Evolutionary conservation across 176 grass and related monocot genomes (phyloP).

Genomic region (Canna indica): DNA sequence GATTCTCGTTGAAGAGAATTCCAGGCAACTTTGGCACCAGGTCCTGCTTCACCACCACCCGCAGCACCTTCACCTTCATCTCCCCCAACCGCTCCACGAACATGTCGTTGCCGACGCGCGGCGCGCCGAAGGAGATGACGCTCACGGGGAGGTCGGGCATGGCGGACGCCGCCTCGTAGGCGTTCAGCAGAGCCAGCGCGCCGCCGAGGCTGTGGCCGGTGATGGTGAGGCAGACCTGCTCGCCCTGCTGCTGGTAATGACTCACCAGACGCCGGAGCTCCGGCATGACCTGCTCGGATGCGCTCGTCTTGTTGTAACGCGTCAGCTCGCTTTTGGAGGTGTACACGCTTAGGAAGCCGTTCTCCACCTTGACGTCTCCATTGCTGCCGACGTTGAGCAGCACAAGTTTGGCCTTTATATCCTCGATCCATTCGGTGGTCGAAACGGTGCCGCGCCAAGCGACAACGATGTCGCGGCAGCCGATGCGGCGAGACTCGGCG

Average conservation of each 20-base stretch:
- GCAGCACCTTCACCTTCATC: conserved; percentile 29
- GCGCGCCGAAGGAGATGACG: conserved; percentile 48
- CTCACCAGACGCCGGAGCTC: conserved; percentile 27
- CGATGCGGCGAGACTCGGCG: conserved; percentile 15
- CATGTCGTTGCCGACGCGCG: conserved; percentile 42
- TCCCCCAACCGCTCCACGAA: conserved; percentile 24
- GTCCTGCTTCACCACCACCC: conserved; percentile 31
- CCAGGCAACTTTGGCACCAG: conserved; percentile 34
- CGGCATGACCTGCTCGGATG: conserved; percentile 30
- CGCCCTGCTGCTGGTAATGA: conserved; percentile 11
- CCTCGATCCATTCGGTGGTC: conserved; percentile 19
- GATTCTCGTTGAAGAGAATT: conserved; percentile 26
- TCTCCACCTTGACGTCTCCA: conserved; percentile 22
- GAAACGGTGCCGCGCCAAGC: conserved; percentile 30
- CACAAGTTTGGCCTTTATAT: not conserved
- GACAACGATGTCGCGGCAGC: conserved; percentile 28
- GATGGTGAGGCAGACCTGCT: conserved; percentile 26
- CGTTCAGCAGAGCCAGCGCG: conserved; percentile 42
- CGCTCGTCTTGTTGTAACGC: conserved; percentile 32
- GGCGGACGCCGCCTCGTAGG: conserved; percentile 32
- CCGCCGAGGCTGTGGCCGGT: conserved; percentile 68
- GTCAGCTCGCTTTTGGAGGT: conserved; percentile 15
- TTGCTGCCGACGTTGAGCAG: not conserved
- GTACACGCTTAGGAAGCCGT: conserved; percentile 41
- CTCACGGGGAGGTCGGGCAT: conserved; percentile 17